These are phyloP conservation scores for Phytophthora agathidicida DNA, from an alignment of 352 stramenopile species.

Conservation along the genomic window DNA sequence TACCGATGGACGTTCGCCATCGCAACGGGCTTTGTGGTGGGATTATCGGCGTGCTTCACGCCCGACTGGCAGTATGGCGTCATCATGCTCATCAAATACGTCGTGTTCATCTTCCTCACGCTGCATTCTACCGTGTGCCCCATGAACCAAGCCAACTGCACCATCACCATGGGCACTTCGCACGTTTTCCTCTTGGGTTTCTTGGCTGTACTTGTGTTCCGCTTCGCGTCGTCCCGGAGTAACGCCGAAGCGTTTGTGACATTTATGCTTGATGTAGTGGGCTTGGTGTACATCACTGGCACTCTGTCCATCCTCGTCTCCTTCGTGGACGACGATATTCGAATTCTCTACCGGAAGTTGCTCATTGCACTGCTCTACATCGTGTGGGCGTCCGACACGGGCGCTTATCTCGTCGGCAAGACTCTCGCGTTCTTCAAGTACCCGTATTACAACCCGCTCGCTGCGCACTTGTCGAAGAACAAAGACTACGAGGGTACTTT, in stretches of 20 bases:
- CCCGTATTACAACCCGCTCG: conserved; percentile 73
- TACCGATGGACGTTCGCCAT: conserved; percentile 45
- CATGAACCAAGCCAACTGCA: conserved; percentile 52
- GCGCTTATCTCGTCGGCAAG: conserved; percentile 93
- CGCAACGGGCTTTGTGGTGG: conserved; percentile 37
- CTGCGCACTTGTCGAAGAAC: conserved; percentile 92
- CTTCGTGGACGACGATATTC: conserved; percentile 61
- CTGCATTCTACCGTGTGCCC: conserved; percentile 57
- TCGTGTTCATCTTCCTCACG: conserved; percentile 52
- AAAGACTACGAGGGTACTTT: conserved; percentile 96
- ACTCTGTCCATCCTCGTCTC: conserved; percentile 52
- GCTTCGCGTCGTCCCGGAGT: conserved; percentile 34
- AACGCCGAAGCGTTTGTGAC: conserved; percentile 38
- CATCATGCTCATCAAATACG: conserved; percentile 45
- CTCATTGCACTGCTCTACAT: conserved; percentile 69
- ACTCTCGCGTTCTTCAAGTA: conserved; percentile 88
- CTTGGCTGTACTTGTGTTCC: conserved; percentile 45
- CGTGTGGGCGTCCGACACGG: conserved; percentile 87
- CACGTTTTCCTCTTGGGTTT: conserved; percentile 42
- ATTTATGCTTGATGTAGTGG: conserved; percentile 54
- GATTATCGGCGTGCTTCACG: conserved; percentile 46
- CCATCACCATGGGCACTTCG: conserved; percentile 28
- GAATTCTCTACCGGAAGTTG: conserved; percentile 54
- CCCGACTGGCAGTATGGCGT: conserved; percentile 51
- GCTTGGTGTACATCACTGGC: conserved; percentile 61